Evolutionary conservation across 2,329 filamentous ascomycete species (phyloP), one percentile per base, ranked within the genome.

Genomic region (Nectriaceae sp.): DNA sequence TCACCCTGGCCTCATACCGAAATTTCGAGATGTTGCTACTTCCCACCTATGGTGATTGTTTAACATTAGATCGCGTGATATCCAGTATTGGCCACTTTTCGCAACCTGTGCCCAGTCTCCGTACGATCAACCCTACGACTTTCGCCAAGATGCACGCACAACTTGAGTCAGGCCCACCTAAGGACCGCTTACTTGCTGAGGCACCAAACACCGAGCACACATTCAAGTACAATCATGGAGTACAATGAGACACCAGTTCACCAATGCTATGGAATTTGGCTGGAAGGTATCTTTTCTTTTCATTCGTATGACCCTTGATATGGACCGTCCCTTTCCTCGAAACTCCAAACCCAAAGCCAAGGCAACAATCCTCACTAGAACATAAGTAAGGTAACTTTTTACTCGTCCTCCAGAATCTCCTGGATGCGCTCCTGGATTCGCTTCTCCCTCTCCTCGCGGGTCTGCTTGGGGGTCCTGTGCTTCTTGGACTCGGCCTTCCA

Each of bases 401-500:
- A 70, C 57, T 72, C 67, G 60, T 80, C 74, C 53, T 74, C 76
- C 66, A 81, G 82, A 68, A 96, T 81, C 77, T 88, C 82, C 71
- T 88, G 85, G 79, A 99, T 99, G 84, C 89, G 95, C 73, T 86
- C 84, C 85, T 95, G 84, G 75, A 99, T 84, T 64, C 86, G 83
- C 75, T 85, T 80, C 72, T 87, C 77, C 80, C 86, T 90, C 89
- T 97, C 79, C 47, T 82, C 91, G 81, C 86, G 87, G 74, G 83
- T 86, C 63, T 91, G 82, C 85, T 96, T 96, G 67, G 68, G 65
- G 65, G 77, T 75, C 74, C 78, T 84, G 88, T 84, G 90, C 85
- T 97, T 96, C 82, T 90, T 84, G 73, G 89, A 91, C 84, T 96
- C 91, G 62, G 82, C 82, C 88, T 96, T 96, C 89, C 89, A 95